These are phyloP conservation scores for Corrigiola litoralis DNA, from an alignment of 179 eudicot species.

Conservation along the genomic window DNA sequence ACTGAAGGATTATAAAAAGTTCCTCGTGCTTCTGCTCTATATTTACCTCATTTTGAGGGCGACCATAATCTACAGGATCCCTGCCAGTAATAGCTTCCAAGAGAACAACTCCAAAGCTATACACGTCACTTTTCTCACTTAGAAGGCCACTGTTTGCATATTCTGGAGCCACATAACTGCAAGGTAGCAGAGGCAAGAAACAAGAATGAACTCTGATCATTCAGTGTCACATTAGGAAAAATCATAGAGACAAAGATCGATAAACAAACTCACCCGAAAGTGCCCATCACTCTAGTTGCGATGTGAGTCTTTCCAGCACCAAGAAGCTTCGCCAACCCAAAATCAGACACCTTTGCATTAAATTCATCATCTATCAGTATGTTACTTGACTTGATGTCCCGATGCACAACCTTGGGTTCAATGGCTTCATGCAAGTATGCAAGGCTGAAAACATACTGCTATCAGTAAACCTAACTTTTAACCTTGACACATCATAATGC, in stretches of 20 bases:
- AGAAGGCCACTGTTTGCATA: slow-evolving; percentile 82
- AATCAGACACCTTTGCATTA: slow-evolving; percentile 80
- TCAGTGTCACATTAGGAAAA: too few species aligned
- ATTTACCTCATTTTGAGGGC: slow-evolving; percentile 59
- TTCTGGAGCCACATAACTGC: slow-evolving; percentile 84
- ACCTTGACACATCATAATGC: neutral
- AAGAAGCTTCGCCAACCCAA: slow-evolving; percentile 78
- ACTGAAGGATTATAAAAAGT: too few species aligned
- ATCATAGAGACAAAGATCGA: neutral
- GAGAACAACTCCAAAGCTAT: slow-evolving; percentile 77
- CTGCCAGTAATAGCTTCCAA: slow-evolving; percentile 79
- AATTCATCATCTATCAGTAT: slow-evolving; percentile 66
- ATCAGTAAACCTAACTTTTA: neutral
- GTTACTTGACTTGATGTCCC: slow-evolving; percentile 52
- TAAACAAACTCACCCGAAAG: slow-evolving; percentile 57
- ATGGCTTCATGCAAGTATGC: slow-evolving; percentile 64
- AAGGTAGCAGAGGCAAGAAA: neutral
- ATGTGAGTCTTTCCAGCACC: slow-evolving; percentile 84
- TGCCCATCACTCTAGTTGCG: slow-evolving; percentile 87
- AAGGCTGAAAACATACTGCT: slow-evolving; percentile 41
- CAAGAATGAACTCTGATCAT: too few species aligned
- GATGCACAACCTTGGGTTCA: slow-evolving; percentile 57
- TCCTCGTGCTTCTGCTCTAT: too few species aligned
- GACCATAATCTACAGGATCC: slow-evolving; percentile 74
- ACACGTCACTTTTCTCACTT: slow-evolving; percentile 78